Conservation (phyloP, 257 asterid genomes). For the Solanum dulcamara region DNA sequence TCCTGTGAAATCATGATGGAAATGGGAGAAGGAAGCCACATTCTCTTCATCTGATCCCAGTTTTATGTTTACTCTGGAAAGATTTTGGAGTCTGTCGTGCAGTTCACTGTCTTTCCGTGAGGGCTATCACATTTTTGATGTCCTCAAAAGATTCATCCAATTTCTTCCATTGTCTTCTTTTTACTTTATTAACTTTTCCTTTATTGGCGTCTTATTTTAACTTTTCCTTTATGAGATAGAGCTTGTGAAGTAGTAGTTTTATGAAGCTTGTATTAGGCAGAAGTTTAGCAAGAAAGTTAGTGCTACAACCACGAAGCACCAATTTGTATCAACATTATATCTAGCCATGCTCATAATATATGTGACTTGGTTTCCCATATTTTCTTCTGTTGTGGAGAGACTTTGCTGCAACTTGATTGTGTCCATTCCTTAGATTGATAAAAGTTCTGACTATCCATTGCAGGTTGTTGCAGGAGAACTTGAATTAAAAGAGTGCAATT, state of each 20-base stretch:
- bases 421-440: neutral
- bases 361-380: neutral
- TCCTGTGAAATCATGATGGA: neutral
- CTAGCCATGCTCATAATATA: neutral
- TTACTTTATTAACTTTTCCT: neutral
- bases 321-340: neutral
- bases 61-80: neutral
- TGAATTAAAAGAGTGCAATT: conserved; percentile 80
- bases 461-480: conserved; percentile 99
- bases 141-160: neutral
- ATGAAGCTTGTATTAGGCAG: neutral
- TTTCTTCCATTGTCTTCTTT: neutral
- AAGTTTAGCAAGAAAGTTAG: neutral
- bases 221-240: neutral
- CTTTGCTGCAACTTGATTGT: neutral
- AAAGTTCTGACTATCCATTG: neutral
- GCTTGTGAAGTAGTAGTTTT: neutral
- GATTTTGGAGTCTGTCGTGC: neutral
- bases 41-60: neutral
- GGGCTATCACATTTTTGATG: neutral
- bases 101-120: neutral
- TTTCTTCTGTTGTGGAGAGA: neutral
- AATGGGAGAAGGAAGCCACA: neutral
- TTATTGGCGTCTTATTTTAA: neutral
- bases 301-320: neutral